A percentile compares a stretch with the other conserved stretches of the same genome.
These are phyloP conservation scores for Hypoxylon sp. DNA, from an alignment of 2,329 filamentous ascomycete species.

Conservation along the genomic window DNA sequence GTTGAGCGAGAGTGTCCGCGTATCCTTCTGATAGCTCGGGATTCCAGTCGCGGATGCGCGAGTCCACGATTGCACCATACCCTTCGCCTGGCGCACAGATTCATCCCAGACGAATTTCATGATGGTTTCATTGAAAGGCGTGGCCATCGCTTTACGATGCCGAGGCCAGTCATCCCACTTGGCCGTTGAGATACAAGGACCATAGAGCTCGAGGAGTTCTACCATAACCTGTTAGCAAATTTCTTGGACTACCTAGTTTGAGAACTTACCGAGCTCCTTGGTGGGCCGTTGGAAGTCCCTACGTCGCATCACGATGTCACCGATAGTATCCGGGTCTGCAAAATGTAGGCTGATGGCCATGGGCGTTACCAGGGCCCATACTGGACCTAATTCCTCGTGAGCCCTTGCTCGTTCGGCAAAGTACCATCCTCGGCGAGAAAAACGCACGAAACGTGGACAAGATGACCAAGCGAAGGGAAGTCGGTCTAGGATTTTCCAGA, in stretches of 20 bases:
- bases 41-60: constrained; percentile 15
- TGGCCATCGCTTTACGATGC: constrained; percentile 41
- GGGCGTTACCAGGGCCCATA: constrained; percentile 41
- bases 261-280: constrained; percentile 29
- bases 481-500: background rate
- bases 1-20: constrained; percentile 42
- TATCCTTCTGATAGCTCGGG: constrained; percentile 34
- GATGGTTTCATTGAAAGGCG: constrained; percentile 44
- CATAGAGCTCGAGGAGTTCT: constrained; percentile 43
- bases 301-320: constrained; percentile 34
- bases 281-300: constrained; percentile 39
- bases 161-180: constrained; percentile 44
- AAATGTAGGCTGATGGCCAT: constrained; percentile 35
- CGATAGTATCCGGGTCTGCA: constrained; percentile 38
- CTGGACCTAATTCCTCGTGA: background rate
- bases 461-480: background rate
- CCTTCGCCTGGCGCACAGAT: constrained; percentile 37
- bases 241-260: background rate
- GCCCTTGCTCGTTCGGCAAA: background rate
- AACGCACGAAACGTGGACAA: background rate
- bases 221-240: constrained; percentile 1
- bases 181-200: constrained; percentile 44
- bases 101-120: constrained; percentile 46
- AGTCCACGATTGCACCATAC: constrained; percentile 38
- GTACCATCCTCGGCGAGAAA: background rate